Evolutionary conservation across 2,329 filamentous ascomycete species (phyloP), one percentile per base, ranked within the genome.

Genomic region (Fusarium sulawesiense): DNA sequence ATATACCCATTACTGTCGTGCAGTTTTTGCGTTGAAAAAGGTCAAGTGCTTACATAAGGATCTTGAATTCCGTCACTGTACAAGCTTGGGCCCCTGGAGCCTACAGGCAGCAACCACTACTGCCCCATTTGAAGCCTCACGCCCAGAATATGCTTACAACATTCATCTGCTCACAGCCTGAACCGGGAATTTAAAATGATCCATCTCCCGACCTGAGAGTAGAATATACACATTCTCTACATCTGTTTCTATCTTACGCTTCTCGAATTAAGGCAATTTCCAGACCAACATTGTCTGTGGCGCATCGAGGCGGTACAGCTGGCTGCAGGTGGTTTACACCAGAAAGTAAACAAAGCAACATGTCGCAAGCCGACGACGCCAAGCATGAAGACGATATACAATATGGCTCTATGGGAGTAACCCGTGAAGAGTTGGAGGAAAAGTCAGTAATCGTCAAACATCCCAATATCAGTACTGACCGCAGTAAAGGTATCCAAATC

Each of bases 401-500:
- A 66, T 88, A 88, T 70, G 80, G 78, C 7, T 71, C 76, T 2
- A 76, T 78, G 7, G 79, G 78, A 1, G 77, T 82, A 58, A 80
- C 78, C 1, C 76, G 80, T 4, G 76, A 82, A 21, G 83, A 86
- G 29, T 73, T 86, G 4, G 79, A 86, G 10, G 78, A 82, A 51
- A 83, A 84, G 84, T 84, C 56, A 60, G 61, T 29, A 18, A 12
- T 21, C 18, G 21, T 21, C n/a, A n/a, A 30, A 6, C 9, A 11
- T 11, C 14, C 12, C 7, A 18, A 40, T 7, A 6, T 18, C 41
- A 21, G 27, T 7, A n/a, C 71, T 78, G 56, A 80, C 57, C 55
- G 18, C n/a, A 16, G n/a, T 3, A n/a, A 62, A 93, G 91, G 76
- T 97, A 93, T 77, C 93, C 94, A 4, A 90, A 93, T 75, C 89